Base-by-base conservation (phyloP, 495 filamentous ascomycete species). In the Penicillium mononematosum region DNA sequence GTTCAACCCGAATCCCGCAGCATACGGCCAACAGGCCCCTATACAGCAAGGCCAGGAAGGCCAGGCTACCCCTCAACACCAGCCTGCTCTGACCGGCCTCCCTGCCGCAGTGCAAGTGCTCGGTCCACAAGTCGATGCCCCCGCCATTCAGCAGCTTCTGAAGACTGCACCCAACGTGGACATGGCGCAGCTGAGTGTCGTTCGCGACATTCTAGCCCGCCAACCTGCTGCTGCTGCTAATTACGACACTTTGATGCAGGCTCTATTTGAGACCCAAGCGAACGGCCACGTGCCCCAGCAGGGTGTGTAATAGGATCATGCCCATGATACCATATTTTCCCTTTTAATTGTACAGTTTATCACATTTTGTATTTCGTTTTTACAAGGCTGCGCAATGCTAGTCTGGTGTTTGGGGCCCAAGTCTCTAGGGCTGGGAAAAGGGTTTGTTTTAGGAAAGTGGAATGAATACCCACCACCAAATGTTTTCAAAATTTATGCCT, bases 121-220 rank as follows among this genome's bases (percentile, higher is more conserved):
- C 1, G 87, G 87, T 0, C 45, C 70, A 0, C 76, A 87, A 36
- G 82, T 84, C 17, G 70, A 74, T 20, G 79, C 83, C 10, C 85
- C 86, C 1, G 85, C 85, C 0, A 82, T 91, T 5, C 71, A 77
- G n/a, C 84, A 89, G 61, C 70, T 91, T 7, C 74, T 92, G 16
- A 81, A 83, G 11, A 83, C 88, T 50, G 85, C 84, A 2, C 83
- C 82, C 6, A 78, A 78, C 19, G 86, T 86, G 74, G 75, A 83
- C 32, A 73, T 79, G 14, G 69, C 72, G 4, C 87, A 91, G 65
- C 84, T 90, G 75, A 75, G 78, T 27, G 75, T 89, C 11, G 80
- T 92, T 53, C 77, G 78, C 38, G 76, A 79, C 47, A 83, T 88
- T 22, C 73, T 86, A 10, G 71, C 73, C 46, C 74, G 75, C 1